phyloP scores from a whole-genome alignment of 1,139 yeast species.

The Geotrichum bryndzae region DNA sequence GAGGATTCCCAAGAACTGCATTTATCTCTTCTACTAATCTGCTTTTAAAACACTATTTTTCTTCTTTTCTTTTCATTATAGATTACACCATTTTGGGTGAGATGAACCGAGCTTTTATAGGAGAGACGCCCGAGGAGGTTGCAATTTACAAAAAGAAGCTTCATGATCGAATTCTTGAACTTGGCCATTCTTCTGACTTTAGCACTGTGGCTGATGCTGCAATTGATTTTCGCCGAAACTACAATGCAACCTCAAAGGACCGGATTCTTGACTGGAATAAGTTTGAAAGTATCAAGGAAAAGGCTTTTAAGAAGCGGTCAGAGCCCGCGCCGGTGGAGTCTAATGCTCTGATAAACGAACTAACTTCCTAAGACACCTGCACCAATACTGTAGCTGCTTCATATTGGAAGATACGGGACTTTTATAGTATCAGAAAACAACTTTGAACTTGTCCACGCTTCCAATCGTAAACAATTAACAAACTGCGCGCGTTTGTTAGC shows the following conservation, averaged over 20 bases:
- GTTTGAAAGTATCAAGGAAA: constrained; percentile 17
- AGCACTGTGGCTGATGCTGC: constrained; percentile 15
- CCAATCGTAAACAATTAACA: background rate
- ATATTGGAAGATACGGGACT: background rate
- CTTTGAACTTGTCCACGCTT: background rate
- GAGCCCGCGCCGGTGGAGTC: background rate
- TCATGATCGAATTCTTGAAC: constrained; percentile 7
- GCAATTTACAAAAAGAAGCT: constrained; percentile 22
- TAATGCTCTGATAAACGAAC: background rate
- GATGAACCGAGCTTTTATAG: constrained; percentile 25
- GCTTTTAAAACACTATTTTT: background rate
- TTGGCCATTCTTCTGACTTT: constrained; percentile 16
- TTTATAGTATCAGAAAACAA: background rate
- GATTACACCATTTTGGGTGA: constrained; percentile 22
- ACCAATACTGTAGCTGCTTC: background rate
- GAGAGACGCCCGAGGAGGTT: constrained; percentile 23
- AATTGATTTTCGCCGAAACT: constrained; percentile 14
- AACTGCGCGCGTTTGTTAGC: background rate
- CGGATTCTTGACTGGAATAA: constrained; percentile 24
- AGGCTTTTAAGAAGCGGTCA: constrained; percentile 2
- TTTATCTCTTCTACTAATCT: background rate
- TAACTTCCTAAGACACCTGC: background rate
- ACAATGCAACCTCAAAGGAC: constrained; percentile 11
- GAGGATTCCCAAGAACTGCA: background rate
- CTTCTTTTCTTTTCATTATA: constrained; percentile 7